These are phyloP conservation scores for Saccharomycopsis capsularis DNA, from an alignment of 805 yeast species.

Conservation along the genomic window DNA sequence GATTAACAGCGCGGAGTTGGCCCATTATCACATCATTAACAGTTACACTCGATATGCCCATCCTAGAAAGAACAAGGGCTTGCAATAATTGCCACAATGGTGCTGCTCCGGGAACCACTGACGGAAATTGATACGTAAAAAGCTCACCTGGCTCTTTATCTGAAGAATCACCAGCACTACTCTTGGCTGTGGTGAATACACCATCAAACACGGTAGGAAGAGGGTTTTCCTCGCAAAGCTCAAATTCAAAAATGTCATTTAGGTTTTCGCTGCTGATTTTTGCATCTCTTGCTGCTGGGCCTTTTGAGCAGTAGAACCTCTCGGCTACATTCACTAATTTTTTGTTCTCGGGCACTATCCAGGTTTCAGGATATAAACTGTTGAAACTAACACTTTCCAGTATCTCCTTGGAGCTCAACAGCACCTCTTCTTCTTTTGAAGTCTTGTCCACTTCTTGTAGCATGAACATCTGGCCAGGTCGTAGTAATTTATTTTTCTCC, in stretches of 20 bases:
- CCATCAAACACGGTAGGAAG: background rate
- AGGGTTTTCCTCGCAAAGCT: background rate
- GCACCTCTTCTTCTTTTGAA: background rate
- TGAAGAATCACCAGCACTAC: too few species aligned
- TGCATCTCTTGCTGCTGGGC: constrained; percentile 26
- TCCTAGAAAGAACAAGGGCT: too few species aligned
- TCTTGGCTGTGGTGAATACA: too few species aligned
- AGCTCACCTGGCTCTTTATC: background rate
- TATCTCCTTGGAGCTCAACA: too few species aligned
- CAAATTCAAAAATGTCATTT: background rate
- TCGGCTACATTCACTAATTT: constrained; percentile 30
- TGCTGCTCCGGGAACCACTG: background rate
- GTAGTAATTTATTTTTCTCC: constrained; percentile 24
- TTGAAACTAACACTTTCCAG: background rate
- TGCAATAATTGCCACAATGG: background rate
- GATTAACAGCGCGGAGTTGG: background rate
- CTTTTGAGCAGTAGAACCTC: constrained; percentile 32
- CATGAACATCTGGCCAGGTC: constrained; percentile 26
- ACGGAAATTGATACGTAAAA: background rate
- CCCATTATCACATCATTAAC: background rate
- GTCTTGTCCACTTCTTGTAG: constrained; percentile 20
- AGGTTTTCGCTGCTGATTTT: background rate
- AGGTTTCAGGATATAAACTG: constrained; percentile 3
- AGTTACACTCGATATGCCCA: too few species aligned
- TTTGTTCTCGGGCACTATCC: constrained; percentile 1